Percentiles rank a stretch among this genome's conserved stretches.
Evolutionary conservation across 2,329 filamentous ascomycete genomes (phyloP).

Genomic region (Epichloe elymi): DNA sequence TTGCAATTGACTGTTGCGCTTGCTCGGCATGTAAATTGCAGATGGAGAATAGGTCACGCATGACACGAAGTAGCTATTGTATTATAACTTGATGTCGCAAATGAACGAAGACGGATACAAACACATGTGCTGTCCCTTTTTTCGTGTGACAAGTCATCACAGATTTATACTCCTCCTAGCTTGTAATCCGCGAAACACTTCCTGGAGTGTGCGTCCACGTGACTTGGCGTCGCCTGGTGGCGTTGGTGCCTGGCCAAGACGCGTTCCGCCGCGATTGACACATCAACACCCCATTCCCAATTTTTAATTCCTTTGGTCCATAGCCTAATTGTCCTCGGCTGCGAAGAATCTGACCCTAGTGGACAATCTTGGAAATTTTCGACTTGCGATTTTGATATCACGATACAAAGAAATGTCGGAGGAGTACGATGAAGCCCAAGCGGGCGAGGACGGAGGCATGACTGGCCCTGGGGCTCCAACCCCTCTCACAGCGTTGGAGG

Average conservation of each 20-base stretch:
- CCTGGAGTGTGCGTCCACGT: constrained; percentile 15
- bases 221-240: constrained; percentile 23
- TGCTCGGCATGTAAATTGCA: not conserved
- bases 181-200: not conserved
- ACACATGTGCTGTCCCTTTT: too few species aligned
- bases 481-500: constrained; percentile 74
- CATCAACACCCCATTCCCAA: not conserved
- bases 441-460: constrained; percentile 55
- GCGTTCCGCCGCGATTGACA: constrained; percentile 14
- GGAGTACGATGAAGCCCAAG: constrained; percentile 53
- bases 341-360: not conserved
- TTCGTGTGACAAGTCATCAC: too few species aligned
- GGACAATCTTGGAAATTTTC: not conserved
- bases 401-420: constrained; percentile 27
- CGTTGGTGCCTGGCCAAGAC: constrained; percentile 17
- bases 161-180: too few species aligned
- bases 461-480: constrained; percentile 88
- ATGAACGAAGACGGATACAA: not conserved
- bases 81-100: not conserved
- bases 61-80: not conserved
- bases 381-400: not conserved
- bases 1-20: not conserved
- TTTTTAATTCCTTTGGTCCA: not conserved
- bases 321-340: not conserved
- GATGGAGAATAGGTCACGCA: not conserved